Percentiles rank a stretch among this genome's conserved stretches.
phyloP scores from a whole-genome alignment of 805 yeast species.

The Wickerhamiella cacticola region DNA sequence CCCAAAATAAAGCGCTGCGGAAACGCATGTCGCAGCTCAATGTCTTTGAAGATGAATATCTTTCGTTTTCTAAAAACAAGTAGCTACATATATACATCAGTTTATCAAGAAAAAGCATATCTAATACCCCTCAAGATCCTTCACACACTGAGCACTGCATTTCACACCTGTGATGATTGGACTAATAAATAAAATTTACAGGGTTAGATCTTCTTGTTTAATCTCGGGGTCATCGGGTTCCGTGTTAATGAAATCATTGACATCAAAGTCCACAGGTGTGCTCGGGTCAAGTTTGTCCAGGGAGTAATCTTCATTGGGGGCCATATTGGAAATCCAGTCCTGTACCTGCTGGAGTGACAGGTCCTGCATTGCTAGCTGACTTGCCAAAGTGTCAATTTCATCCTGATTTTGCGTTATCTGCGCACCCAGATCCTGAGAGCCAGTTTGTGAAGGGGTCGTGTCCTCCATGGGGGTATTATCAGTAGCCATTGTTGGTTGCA shows the following conservation, averaged over 20 bases:
- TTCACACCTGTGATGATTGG: no score
- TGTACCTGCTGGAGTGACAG: slow-evolving; percentile 25
- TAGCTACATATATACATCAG: no score
- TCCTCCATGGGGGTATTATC: background rate
- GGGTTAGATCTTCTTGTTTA: slow-evolving; percentile 6
- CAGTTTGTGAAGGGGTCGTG: background rate
- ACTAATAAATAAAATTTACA: slow-evolving; percentile 1
- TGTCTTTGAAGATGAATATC: slow-evolving; percentile 19
- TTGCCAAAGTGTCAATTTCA: slow-evolving; percentile 22
- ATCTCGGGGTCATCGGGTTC: slow-evolving; percentile 11
- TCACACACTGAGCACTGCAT: no score
- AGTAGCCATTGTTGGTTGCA: background rate
- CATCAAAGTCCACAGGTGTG: slow-evolving; percentile 17
- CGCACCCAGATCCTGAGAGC: background rate
- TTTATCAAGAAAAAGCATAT: no score
- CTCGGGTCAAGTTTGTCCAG: background rate
- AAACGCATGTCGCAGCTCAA: slow-evolving; percentile 43
- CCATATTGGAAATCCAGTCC: slow-evolving; percentile 24
- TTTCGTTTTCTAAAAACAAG: background rate
- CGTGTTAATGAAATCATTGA: slow-evolving; percentile 20
- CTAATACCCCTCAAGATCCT: no score
- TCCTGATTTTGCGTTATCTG: slow-evolving; percentile 4
- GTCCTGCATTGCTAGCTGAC: slow-evolving; percentile 24
- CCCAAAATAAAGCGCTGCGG: slow-evolving; percentile 82
- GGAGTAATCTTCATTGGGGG: background rate